A percentile compares a stretch with the other conserved stretches of the same genome.
Conservation (phyloP, 345 rosid genomes). For the Odontarrhena argentea region DNA sequence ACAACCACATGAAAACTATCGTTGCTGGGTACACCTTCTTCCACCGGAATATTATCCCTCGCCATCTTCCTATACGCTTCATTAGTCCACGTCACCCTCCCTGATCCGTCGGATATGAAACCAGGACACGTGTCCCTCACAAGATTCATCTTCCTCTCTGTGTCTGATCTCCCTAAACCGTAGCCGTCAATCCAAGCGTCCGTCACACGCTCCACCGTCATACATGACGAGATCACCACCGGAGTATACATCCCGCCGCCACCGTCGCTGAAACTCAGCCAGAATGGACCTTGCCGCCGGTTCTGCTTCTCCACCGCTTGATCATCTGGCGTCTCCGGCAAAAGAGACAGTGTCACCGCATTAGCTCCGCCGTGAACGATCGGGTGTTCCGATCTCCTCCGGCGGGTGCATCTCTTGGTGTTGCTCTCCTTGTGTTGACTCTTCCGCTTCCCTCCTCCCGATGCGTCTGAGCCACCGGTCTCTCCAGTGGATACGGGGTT, state of each 20-base stretch:
- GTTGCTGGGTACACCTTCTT: slow-evolving; percentile 22
- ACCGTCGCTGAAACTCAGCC: slow-evolving; percentile 54
- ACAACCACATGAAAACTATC: slow-evolving; percentile 43
- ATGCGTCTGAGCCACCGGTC: neutral
- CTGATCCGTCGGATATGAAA: slow-evolving; percentile 61
- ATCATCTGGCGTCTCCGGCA: slow-evolving; percentile 57
- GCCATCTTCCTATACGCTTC: slow-evolving; percentile 69
- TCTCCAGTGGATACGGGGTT: slow-evolving; percentile 13
- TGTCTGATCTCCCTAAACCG: slow-evolving; percentile 60
- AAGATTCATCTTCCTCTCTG: slow-evolving; percentile 55
- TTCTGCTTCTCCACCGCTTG: slow-evolving; percentile 26
- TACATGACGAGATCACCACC: slow-evolving; percentile 49
- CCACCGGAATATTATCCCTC: slow-evolving; percentile 38
- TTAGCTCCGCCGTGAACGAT: neutral
- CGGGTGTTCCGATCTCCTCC: slow-evolving; percentile 24
- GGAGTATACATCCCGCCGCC: neutral
- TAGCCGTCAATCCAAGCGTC: slow-evolving; percentile 64
- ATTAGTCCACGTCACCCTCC: slow-evolving; percentile 76
- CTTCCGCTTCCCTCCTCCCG: slow-evolving; percentile 47
- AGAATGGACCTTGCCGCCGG: slow-evolving; percentile 37
- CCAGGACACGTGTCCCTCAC: slow-evolving; percentile 85
- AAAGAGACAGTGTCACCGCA: slow-evolving; percentile 58
- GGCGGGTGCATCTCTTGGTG: slow-evolving; percentile 43
- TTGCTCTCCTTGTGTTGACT: slow-evolving; percentile 31
- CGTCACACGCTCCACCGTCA: slow-evolving; percentile 73